Evolutionary conservation across 257 asterid species (phyloP), one percentile per base, ranked within the genome.

Genomic region (Solanum habrochaites): DNA sequence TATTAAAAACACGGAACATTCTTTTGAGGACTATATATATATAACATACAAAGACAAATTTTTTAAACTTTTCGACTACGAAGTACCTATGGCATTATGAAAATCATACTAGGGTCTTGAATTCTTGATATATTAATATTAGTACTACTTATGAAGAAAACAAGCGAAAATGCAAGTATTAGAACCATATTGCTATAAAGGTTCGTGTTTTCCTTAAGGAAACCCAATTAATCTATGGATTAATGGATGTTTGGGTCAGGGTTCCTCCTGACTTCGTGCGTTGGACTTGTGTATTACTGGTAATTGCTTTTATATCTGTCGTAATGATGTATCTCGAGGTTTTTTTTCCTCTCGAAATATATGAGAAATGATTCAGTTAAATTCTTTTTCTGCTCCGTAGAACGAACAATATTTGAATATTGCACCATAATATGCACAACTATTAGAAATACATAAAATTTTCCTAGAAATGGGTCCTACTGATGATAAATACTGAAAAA

Each of bases 181-280:
- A 39, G 1, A 29, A 73, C 31, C 49, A 37, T 9, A 20, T 18
- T 18, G 18, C 21, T 37, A 39, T 39, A 31, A 23, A 74, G 40
- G 56, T 39, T 39, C 9, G 23, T 74, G 6, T 23, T 40, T 74
- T 42, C 31, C 82, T n/a, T n/a, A n/a, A n/a, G n/a, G n/a, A n/a
- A n/a, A n/a, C n/a, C n/a, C 14, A 20, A 66, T 13, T 20, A 27
- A 7, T n/a, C 40, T 56, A 39, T n/a, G 21, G 18, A 40, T 23
- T 18, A 89, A 69, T 94, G 97, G 97, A 87, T 93, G 95, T 49
- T 85, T 86, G 21, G 91, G 8, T 94, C 94, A 0, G 95, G 95
- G n/a, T n/a, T 42, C 97, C 97, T 49, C 95, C 94, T 95, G 95
- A 47, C 90, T 87, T 14, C 49, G 27, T 11, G 85, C 3, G 11